These are phyloP conservation scores for Alternaria triticimaculans DNA, from an alignment of 2,329 filamentous ascomycete genomes.

Conservation along the genomic window DNA sequence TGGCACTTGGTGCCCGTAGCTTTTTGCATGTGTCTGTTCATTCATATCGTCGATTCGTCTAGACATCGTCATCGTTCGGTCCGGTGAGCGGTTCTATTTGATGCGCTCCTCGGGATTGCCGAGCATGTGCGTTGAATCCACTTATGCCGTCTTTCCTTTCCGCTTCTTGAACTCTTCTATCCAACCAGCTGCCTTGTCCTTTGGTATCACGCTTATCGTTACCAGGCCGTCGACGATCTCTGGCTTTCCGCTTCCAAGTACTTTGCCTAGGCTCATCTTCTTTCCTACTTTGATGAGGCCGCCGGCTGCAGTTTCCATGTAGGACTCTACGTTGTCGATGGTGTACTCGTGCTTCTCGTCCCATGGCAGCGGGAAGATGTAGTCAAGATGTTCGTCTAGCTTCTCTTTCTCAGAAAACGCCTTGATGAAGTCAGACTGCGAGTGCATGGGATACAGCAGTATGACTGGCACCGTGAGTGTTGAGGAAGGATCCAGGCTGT, in stretches of 20 bases:
- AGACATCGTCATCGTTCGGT: neutral
- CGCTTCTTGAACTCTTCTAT: conserved; percentile 83
- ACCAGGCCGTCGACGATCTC: conserved; percentile 89
- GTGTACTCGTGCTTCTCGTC: conserved; percentile 73
- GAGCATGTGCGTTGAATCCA: neutral
- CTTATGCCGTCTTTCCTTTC: conserved; percentile 45
- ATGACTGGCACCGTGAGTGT: conserved; percentile 78
- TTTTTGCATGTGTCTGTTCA: neutral
- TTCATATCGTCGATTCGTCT: neutral
- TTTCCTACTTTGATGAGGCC: conserved; percentile 89
- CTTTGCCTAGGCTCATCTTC: conserved; percentile 77
- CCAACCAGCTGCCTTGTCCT: conserved; percentile 72
- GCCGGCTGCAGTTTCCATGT: conserved; percentile 80
- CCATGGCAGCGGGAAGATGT: conserved; percentile 90
- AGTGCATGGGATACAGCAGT: conserved; percentile 81
- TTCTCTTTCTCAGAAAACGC: conserved; percentile 78
- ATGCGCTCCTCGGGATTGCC: neutral
- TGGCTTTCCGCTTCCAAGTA: conserved; percentile 76
- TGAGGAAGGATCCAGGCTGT: conserved; percentile 75
- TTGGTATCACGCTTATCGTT: conserved; percentile 81
- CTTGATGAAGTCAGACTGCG: conserved; percentile 91
- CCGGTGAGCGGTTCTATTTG: neutral
- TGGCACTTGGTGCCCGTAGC: neutral
- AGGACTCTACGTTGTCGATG: conserved; percentile 75
- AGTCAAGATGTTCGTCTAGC: conserved; percentile 78